Conservation (phyloP, 2,329 filamentous ascomycete species). For the Cadophora malorum region DNA sequence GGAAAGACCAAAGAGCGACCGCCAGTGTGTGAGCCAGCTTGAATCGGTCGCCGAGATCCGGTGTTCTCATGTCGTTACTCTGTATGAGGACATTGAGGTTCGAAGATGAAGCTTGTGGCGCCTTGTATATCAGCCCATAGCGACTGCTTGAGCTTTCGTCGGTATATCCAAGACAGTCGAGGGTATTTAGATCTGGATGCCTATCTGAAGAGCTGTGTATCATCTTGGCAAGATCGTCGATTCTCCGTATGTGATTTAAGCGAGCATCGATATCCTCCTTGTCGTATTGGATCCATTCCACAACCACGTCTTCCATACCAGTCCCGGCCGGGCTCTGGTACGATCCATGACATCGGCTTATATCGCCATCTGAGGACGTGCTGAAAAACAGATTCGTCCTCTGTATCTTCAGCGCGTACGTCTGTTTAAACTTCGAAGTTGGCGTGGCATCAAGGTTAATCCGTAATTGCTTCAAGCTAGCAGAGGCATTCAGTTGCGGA, state of each 20-base stretch:
- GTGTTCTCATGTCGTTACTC: constrained; percentile 50
- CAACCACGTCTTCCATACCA: constrained; percentile 44
- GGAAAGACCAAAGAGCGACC: constrained; percentile 56
- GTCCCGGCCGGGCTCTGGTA: constrained; percentile 46
- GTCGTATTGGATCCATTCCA: constrained; percentile 56
- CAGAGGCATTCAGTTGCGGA: constrained; percentile 51
- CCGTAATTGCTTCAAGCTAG: constrained; percentile 53
- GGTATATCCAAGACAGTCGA: constrained; percentile 56
- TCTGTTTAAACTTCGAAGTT: constrained; percentile 51
- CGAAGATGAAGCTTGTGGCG: constrained; percentile 47
- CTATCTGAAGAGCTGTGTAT: constrained; percentile 53
- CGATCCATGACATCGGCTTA: constrained; percentile 44
- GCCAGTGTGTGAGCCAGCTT: constrained; percentile 51
- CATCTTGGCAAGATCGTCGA: constrained; percentile 56
- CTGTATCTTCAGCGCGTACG: constrained; percentile 51
- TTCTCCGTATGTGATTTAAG: constrained; percentile 51
- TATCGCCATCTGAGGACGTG: constrained; percentile 25
- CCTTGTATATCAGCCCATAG: constrained; percentile 54
- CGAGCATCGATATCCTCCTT: constrained; percentile 49
- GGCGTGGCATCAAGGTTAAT: constrained; percentile 54
- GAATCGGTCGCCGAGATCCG: constrained; percentile 53
- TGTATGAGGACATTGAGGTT: constrained; percentile 51
- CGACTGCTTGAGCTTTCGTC: constrained; percentile 49
- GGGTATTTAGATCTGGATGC: constrained; percentile 55
- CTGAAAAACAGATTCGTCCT: constrained; percentile 44